Percentiles rank a stretch among this genome's conserved stretches.
phyloP scores from a whole-genome alignment of 768 basidiomycete species.

The Mycena amicta region DNA sequence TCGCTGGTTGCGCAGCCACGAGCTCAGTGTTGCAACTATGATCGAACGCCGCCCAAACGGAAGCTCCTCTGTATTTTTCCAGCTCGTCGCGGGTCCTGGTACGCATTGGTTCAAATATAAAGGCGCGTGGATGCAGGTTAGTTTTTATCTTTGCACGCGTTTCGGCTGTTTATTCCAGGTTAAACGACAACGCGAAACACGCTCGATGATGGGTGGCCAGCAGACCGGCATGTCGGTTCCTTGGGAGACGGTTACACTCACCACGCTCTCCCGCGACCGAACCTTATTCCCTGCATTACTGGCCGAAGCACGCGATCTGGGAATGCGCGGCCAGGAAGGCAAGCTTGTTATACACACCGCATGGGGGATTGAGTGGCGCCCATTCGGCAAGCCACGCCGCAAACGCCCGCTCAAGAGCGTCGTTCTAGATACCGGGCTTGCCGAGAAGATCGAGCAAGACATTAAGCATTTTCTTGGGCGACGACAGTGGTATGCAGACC shows the following conservation, averaged over 20 bases:
- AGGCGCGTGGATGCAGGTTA: slow-evolving; percentile 95
- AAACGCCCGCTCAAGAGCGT: slow-evolving; percentile 89
- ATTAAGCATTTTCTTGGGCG: slow-evolving; percentile 79
- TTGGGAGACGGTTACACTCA: slow-evolving; percentile 97
- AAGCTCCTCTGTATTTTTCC: slow-evolving; percentile 86
- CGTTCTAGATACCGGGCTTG: slow-evolving; percentile 79
- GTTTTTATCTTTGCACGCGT: slow-evolving; percentile 13
- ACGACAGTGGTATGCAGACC: slow-evolving; percentile 92
- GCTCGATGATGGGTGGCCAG: slow-evolving; percentile 84
- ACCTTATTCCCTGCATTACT: slow-evolving; percentile 78
- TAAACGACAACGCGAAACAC: slow-evolving; percentile 91
- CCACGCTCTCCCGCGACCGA: slow-evolving; percentile 87
- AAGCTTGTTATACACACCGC: slow-evolving; percentile 96
- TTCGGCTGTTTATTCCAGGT: slow-evolving; percentile 52
- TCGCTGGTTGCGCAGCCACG: slow-evolving; percentile 77
- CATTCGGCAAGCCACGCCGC: slow-evolving; percentile 88
- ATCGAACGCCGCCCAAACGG: slow-evolving; percentile 91
- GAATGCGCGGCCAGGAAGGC: slow-evolving; percentile 84
- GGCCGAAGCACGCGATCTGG: slow-evolving; percentile 86
- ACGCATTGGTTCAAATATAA: slow-evolving; percentile 89
- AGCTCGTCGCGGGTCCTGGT: slow-evolving; percentile 94
- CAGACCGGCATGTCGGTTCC: slow-evolving; percentile 48
- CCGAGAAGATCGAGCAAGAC: slow-evolving; percentile 83
- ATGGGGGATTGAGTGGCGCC: slow-evolving; percentile 96
- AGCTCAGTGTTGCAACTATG: slow-evolving; percentile 92